phyloP scores from a whole-genome alignment of 1,284 basidiomycete genomes.

The Ceratobasidium theobromae region DNA sequence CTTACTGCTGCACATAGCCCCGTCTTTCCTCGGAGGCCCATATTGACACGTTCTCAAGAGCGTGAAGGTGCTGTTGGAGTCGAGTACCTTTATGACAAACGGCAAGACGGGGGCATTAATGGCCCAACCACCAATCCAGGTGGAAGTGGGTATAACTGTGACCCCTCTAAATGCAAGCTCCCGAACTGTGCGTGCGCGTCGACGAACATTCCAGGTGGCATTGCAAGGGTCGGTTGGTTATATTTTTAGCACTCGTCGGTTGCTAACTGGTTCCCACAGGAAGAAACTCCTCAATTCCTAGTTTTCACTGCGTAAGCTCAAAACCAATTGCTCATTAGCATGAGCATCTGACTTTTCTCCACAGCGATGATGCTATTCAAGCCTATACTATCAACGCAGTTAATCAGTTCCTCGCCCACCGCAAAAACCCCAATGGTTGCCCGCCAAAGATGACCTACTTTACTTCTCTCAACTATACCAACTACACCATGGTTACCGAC shows the following conservation, averaged over 20 bases:
- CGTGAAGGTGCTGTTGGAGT: slow-evolving; percentile 41
- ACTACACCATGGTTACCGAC: slow-evolving; percentile 79
- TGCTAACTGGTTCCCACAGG: slow-evolving; percentile 44
- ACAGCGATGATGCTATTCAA: slow-evolving; percentile 58
- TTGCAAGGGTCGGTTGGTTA: slow-evolving; percentile 53
- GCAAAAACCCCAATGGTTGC: slow-evolving; percentile 84
- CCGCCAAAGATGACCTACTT: slow-evolving; percentile 73
- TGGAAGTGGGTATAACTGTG: slow-evolving; percentile 69
- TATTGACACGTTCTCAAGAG: slow-evolving; percentile 53
- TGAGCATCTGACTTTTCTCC: slow-evolving; percentile 31
- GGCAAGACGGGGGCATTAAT: slow-evolving; percentile 41
- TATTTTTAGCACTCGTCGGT: slow-evolving; percentile 6
- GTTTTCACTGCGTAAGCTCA: slow-evolving; percentile 57
- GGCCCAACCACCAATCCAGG: slow-evolving; percentile 52
- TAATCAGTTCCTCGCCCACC: slow-evolving; percentile 73
- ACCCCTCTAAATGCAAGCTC: slow-evolving; percentile 62
- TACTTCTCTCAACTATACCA: slow-evolving; percentile 72
- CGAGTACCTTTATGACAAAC: slow-evolving; percentile 13
- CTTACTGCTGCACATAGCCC: slow-evolving; percentile 41
- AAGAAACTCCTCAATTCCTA: slow-evolving; percentile 68
- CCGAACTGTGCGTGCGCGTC: slow-evolving; percentile 74
- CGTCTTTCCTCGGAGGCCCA: slow-evolving; percentile 43
- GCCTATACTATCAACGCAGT: slow-evolving; percentile 70
- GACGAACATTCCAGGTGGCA: slow-evolving; percentile 67
- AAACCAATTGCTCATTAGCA: not conserved